Conservation (phyloP, 495 filamentous ascomycete species). For the Aspergillus incahuasiensis region DNA sequence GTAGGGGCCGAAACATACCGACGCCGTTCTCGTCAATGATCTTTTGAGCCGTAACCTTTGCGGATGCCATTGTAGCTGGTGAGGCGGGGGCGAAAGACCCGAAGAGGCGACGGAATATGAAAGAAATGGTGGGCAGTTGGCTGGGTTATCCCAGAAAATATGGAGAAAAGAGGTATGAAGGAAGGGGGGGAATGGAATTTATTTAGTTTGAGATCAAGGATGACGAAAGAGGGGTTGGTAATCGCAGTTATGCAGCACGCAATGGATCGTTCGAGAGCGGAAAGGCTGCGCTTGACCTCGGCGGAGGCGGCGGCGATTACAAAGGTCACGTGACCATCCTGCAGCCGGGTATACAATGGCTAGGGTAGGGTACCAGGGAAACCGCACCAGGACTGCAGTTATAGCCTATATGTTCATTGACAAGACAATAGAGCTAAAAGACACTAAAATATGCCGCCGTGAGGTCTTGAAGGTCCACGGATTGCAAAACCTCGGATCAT, state of each 20-base stretch:
- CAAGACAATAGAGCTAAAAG: background rate
- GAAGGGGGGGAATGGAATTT: background rate
- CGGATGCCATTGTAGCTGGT: constrained; percentile 71
- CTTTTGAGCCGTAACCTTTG: constrained; percentile 76
- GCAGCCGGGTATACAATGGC: too few species aligned
- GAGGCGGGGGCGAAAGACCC: constrained; percentile 50
- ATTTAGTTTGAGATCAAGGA: background rate
- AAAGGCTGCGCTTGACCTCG: background rate
- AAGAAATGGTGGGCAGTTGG: constrained; percentile 59
- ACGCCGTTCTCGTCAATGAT: constrained; percentile 93
- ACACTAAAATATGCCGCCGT: background rate
- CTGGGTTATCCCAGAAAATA: constrained; percentile 1
- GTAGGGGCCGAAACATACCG: constrained; percentile 51
- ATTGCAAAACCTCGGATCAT: background rate
- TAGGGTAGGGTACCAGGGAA: too few species aligned
- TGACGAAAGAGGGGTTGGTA: constrained; percentile 7
- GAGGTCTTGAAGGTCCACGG: background rate
- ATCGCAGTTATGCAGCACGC: background rate
- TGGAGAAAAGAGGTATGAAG: background rate
- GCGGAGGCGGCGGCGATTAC: background rate
- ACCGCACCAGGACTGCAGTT: too few species aligned
- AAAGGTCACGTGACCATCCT: background rate
- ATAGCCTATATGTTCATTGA: background rate
- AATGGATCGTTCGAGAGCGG: constrained; percentile 5
- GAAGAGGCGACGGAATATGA: constrained; percentile 75